phyloP scores from a whole-genome alignment of 352 stramenopile genomes.

The Halophytophthora polymorphica region DNA sequence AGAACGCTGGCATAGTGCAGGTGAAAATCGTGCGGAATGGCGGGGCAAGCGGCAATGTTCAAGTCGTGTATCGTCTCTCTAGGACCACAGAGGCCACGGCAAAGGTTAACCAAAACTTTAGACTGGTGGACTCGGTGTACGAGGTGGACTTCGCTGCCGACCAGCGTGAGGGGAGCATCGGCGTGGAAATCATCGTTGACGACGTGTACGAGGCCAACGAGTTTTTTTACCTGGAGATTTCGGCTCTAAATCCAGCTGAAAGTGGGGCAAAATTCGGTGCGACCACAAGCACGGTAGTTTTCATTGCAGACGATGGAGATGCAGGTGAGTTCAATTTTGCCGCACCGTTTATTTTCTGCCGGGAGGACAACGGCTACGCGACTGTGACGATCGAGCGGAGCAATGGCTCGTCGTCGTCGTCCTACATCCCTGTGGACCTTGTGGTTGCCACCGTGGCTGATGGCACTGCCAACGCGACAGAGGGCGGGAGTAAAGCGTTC shows the following conservation, averaged over 20 bases:
- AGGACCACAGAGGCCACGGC: conserved; percentile 50
- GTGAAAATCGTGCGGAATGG: conserved; percentile 49
- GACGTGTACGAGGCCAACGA: conserved; percentile 56
- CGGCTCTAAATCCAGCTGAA: conserved; percentile 14
- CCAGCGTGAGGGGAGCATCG: conserved; percentile 45
- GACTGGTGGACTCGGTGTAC: conserved; percentile 32
- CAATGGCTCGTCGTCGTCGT: conserved; percentile 52
- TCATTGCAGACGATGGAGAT: conserved; percentile 61
- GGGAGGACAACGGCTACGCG: conserved; percentile 62
- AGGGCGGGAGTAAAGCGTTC: conserved; percentile 59
- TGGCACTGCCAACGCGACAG: conserved; percentile 53
- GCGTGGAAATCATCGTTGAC: conserved; percentile 57
- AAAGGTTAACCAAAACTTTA: conserved; percentile 61
- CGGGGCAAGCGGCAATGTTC: conserved; percentile 36
- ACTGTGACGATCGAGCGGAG: conserved; percentile 51
- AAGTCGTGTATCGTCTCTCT: conserved; percentile 38
- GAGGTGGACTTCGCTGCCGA: conserved; percentile 45
- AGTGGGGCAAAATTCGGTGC: conserved; percentile 39
- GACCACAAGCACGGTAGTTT: conserved; percentile 27
- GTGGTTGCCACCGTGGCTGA: conserved; percentile 39
- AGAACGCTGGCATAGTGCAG: conserved; percentile 38
- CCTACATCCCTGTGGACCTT: conserved; percentile 52
- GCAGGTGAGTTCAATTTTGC: conserved; percentile 65
- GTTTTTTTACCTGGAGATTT: conserved; percentile 65
- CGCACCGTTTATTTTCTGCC: conserved; percentile 45